phyloP scores from a whole-genome alignment of 139 green algal genomes.

The Coccomyxa sp. region DNA sequence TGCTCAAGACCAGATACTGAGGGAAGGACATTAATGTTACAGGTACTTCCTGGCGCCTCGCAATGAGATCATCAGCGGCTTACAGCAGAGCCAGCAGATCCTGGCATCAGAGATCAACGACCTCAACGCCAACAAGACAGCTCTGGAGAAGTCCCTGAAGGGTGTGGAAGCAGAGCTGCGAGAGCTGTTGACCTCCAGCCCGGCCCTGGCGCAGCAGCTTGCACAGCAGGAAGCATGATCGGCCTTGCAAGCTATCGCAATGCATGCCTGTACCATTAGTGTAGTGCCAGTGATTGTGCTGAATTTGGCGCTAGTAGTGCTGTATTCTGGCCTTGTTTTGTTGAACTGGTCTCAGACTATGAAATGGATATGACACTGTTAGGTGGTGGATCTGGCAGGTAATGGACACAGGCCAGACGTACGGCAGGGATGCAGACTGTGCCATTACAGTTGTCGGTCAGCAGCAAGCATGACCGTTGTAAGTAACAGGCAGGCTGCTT shows the following conservation, averaged over 20 bases:
- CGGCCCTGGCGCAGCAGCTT: conserved; percentile 8
- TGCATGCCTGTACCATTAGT: not conserved
- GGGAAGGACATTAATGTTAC: not conserved
- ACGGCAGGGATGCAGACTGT: too few species aligned
- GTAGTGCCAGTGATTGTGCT: not conserved
- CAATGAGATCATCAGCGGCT: not conserved
- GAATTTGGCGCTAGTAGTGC: not conserved
- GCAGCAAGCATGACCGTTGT: too few species aligned
- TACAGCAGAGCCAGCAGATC: not conserved
- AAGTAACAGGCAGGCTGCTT: too few species aligned
- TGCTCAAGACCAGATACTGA: not conserved
- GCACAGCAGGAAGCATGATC: not conserved
- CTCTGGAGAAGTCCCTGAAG: conserved; percentile 1
- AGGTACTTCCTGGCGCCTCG: conserved; percentile 28
- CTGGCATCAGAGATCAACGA: not conserved
- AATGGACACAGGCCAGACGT: too few species aligned
- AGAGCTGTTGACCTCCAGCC: conserved; percentile 14
- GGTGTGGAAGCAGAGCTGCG: conserved; percentile 14
- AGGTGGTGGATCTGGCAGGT: not conserved
- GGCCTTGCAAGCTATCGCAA: not conserved
- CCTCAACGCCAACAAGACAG: conserved; percentile 5
- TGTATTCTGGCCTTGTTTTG: not conserved
- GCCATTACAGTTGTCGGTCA: too few species aligned
- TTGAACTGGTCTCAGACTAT: not conserved
- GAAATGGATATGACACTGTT: not conserved